Evolutionary conservation across 23 red algal species (phyloP).

Genomic region (Gracilaria caudata): DNA sequence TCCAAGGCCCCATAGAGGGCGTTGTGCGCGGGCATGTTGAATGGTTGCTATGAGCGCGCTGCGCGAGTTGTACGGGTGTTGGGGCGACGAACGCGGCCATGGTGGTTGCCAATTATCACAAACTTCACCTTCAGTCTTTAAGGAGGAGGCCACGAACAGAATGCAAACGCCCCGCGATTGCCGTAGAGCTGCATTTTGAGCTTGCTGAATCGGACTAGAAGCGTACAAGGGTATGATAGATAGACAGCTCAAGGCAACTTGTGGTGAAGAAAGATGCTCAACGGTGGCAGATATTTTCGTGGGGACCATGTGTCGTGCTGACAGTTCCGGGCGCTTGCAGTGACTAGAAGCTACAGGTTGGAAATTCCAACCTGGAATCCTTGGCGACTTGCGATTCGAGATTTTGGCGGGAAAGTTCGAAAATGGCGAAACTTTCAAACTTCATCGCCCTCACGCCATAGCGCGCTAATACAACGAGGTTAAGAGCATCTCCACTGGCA

Average conservation of each 20-base stretch:
- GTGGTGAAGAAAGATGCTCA: constrained; percentile 21
- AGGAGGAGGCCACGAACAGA: neutral
- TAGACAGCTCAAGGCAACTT: neutral
- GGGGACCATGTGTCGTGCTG: neutral
- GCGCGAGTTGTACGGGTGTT: neutral
- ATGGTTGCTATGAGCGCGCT: no score
- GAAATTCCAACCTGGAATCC: neutral
- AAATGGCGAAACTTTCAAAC: no score
- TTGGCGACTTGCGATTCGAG: neutral
- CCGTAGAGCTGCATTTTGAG: neutral
- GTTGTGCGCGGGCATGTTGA: constrained; percentile 5
- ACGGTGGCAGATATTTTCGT: constrained; percentile 7
- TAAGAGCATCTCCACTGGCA: neutral
- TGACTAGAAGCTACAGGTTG: neutral
- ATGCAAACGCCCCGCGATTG: neutral
- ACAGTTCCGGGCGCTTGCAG: no score
- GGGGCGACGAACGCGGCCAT: constrained; percentile 14
- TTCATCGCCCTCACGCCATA: no score
- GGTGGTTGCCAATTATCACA: neutral
- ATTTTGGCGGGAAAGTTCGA: constrained; percentile 24
- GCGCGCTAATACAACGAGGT: no score
- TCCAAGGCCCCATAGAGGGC: constrained; percentile 65
- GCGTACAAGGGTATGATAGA: neutral
- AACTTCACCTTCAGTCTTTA: neutral
- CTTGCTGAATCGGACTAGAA: neutral